Percentiles rank a stretch among this genome's conserved stretches.
Conservation (phyloP, 108 stramenopile genomes). For the Nitzschia inconspicua region DNA sequence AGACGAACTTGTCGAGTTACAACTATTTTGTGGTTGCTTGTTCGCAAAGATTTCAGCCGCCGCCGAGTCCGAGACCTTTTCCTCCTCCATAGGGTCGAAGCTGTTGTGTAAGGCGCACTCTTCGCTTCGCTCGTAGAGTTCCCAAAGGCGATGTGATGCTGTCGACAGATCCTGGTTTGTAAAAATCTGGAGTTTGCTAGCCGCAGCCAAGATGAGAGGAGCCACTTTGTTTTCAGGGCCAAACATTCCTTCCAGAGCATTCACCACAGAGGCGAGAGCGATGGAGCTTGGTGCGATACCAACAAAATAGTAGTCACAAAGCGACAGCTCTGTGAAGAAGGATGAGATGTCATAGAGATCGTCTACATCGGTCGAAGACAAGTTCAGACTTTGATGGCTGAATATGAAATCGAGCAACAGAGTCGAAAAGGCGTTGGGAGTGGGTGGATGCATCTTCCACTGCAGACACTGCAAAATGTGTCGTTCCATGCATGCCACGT, state of each 20-base stretch:
- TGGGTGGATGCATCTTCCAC: constrained; percentile 58
- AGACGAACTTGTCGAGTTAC: too few relatives aligned
- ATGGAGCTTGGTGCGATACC: constrained; percentile 32
- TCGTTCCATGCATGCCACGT: constrained; percentile 52
- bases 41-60: constrained; percentile 11
- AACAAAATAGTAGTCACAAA: constrained; percentile 69
- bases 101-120: constrained; percentile 55
- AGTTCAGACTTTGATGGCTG: constrained; percentile 12
- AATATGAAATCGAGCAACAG: constrained; percentile 41
- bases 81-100: constrained; percentile 31
- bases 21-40: constrained; percentile 1
- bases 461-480: constrained; percentile 36
- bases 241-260: constrained; percentile 73
- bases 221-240: constrained; percentile 30
- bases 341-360: constrained; percentile 57
- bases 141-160: constrained; percentile 50
- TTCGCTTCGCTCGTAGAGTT: constrained; percentile 63
- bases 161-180: constrained; percentile 30
- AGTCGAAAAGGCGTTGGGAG: constrained; percentile 37
- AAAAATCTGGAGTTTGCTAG: constrained; percentile 15
- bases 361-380: constrained; percentile 36
- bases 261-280: constrained; percentile 65
- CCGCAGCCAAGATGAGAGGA: constrained; percentile 19
- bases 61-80: constrained; percentile 7
- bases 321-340: constrained; percentile 57